Base-by-base conservation (phyloP, 257 asterid species). In the Salvia splendens region DNA sequence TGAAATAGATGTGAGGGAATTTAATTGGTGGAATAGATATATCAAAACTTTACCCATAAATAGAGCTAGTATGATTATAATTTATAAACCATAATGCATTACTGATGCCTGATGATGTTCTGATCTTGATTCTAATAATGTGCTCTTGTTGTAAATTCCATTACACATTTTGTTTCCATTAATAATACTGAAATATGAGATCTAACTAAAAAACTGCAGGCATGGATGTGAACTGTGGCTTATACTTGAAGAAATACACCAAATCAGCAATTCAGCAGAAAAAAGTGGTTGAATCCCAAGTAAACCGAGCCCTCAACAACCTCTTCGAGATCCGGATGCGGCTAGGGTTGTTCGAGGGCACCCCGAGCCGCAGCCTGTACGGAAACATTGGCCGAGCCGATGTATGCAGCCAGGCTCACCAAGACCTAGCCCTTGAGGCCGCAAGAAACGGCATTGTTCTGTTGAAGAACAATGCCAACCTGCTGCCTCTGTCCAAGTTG, bases 221-320 rank as follows among this genome's bases (percentile, higher is more conserved):
- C 58, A 83, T 89, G 95, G 98, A 92, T 71, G 86, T 92, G 1
- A 70, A 89, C 42, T 92, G 97, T 65, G 96, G 97, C 20, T 20
- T 79, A 55, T 92, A 82, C 81, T 70, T 89, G 46, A 61, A 72
- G 64, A 74, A 73, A 58, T 84, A 92, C 80, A 82, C 97, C 5
- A 90, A 84, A 82, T 84, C 93, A 64, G 95, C 97, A 60, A 75
- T 92, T 2, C 16, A 65, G n/a, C 81, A 82, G 80, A 85, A 77
- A 64, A 85, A 78, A 59, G 50, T 92, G 17, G 11, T 73, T 0
- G 89, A 76, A 77, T 45, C 75, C 24, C 64, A 78, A 3, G 16
- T 89, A 50, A 87, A 92, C 84, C 71, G 91, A 66, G 98, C 98
- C 69, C 89, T 92, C 57, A 87, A 84, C 82, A 89, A 92, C 75